A percentile compares a stretch with the other conserved stretches of the same genome.
phyloP scores from a whole-genome alignment of 2,329 filamentous ascomycete species.

The Apiospora aurea region DNA sequence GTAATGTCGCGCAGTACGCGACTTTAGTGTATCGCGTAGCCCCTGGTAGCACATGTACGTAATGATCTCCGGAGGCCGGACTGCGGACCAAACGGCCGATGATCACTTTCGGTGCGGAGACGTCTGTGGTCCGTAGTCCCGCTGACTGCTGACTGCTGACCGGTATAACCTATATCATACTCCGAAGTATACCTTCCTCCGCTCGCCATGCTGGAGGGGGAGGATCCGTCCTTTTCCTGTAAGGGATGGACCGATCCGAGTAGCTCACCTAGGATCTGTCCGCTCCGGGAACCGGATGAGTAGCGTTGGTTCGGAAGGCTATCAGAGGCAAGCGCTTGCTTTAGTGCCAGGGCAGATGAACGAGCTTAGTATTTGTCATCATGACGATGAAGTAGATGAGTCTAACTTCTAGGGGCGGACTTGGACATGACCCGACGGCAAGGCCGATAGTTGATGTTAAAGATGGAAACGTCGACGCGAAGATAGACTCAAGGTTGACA shows the following conservation, averaged over 20 bases:
- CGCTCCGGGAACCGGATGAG: not conserved
- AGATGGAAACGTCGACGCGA: not conserved
- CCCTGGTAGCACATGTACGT: not conserved
- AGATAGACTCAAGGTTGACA: not conserved
- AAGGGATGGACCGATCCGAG: conserved; percentile 17
- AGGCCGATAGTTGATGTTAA: not conserved
- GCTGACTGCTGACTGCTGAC: not conserved
- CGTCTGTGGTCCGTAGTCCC: not conserved
- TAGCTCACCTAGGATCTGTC: not conserved
- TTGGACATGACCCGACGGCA: not conserved
- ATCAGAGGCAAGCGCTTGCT: not conserved
- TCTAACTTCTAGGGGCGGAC: not conserved
- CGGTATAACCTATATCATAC: not conserved
- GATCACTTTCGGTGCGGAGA: not conserved
- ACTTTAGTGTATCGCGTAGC: not conserved
- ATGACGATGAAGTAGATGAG: not conserved
- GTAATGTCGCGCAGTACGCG: not conserved
- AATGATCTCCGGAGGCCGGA: not conserved
- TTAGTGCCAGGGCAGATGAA: not conserved
- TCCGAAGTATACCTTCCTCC: not conserved
- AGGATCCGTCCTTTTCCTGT: not conserved
- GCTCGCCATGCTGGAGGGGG: not conserved
- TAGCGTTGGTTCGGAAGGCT: conserved; percentile 7
- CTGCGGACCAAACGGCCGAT: not conserved
- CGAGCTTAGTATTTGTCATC: not conserved